Conservation (phyloP, 1,284 basidiomycete species). For the Melanopsichium pennsylvanicum region DNA sequence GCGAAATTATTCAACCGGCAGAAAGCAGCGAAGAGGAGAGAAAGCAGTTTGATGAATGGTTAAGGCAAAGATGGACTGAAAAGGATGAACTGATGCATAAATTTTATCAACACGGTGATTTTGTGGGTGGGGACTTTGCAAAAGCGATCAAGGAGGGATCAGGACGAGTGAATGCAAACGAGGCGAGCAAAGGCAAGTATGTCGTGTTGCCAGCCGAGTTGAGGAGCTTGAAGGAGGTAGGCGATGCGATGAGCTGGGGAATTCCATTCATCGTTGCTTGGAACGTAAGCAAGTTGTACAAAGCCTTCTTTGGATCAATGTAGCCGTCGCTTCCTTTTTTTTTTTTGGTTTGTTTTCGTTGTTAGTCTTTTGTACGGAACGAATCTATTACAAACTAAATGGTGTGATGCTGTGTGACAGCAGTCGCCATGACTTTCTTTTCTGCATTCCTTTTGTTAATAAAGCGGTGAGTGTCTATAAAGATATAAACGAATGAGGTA, state of each 20-base stretch:
- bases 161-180: constrained; percentile 5
- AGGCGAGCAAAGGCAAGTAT: constrained; percentile 8
- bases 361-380: too few species aligned
- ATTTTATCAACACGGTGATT: constrained; percentile 69
- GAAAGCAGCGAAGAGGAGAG: constrained; percentile 75
- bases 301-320: constrained; percentile 15
- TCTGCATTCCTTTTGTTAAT: background rate
- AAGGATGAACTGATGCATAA: constrained; percentile 80
- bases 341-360: too few species aligned
- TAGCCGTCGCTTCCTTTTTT: too few species aligned
- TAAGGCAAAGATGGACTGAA: constrained; percentile 79
- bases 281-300: constrained; percentile 16
- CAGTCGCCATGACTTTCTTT: background rate
- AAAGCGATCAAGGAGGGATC: constrained; percentile 1
- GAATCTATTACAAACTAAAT: too few species aligned
- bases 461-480: background rate
- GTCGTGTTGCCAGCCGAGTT: constrained; percentile 48
- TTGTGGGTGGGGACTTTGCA: constrained; percentile 45
- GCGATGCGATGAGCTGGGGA: constrained; percentile 48
- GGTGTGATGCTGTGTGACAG: too few species aligned
- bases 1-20: constrained; percentile 18
- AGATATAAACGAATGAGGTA: constrained; percentile 14
- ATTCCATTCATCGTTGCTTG: constrained; percentile 15
- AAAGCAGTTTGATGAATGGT: constrained; percentile 80
- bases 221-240: constrained; percentile 38